Evolutionary conservation across 345 rosid genomes (phyloP).

Genomic region (Lepidium didymum): DNA sequence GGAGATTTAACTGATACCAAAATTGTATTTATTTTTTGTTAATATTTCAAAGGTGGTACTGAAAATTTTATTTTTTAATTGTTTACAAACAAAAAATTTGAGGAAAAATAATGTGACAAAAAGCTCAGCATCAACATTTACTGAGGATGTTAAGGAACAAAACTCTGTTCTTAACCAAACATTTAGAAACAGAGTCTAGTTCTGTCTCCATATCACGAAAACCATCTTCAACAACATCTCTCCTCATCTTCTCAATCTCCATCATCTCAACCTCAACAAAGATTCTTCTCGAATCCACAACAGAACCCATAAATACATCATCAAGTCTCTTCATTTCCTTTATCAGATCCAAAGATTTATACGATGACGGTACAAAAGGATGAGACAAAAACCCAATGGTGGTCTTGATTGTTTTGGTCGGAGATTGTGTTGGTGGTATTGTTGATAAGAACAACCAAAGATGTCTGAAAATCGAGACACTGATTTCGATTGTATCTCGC

Average conservation of each 20-base stretch:
- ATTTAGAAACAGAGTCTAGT: slow-evolving; percentile 33
- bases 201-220: slow-evolving; percentile 39
- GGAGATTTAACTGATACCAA: background rate
- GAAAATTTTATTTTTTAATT: background rate
- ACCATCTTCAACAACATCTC: slow-evolving; percentile 19
- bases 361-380: slow-evolving; percentile 2
- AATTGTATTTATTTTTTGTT: background rate
- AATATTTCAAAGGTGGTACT: background rate
- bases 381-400: slow-evolving; percentile 35
- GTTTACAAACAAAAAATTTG: background rate
- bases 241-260: background rate
- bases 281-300: background rate
- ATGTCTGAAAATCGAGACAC: slow-evolving; percentile 36
- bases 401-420: background rate
- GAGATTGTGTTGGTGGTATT: slow-evolving; percentile 10
- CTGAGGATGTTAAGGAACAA: slow-evolving; percentile 42
- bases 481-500: slow-evolving; percentile 5
- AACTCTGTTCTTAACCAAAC: slow-evolving; percentile 38
- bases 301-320: slow-evolving; percentile 17
- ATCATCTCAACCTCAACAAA: background rate
- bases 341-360: slow-evolving; percentile 7
- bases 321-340: slow-evolving; percentile 37
- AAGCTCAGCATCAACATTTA: background rate
- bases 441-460: slow-evolving; percentile 36
- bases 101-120: slow-evolving; percentile 2